Base-by-base conservation (phyloP, 1,139 yeast genomes). In the Taphrina communis region DNA sequence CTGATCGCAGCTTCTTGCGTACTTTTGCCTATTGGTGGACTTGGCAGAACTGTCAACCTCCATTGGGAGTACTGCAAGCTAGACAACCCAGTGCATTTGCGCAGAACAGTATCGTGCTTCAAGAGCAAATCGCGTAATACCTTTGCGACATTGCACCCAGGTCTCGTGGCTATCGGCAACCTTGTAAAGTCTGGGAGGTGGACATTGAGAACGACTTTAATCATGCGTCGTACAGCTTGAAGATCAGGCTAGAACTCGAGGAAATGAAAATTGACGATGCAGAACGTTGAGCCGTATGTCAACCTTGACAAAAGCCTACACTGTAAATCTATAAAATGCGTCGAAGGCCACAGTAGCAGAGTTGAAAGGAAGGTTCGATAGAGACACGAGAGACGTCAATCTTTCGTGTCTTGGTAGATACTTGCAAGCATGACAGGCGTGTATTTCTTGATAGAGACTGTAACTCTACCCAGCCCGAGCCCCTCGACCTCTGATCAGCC, bases 41-140 rank as follows among this genome's bases (percentile, higher is more conserved):
- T 31, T 17, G 59, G 51, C 59, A 55, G 19, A 21, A 53, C n/a
- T 12, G 66, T 25, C 31, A 62, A 35, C 12, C 59, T 55, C 66
- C 66, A 62, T 52, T 62, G 52, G 12, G 59, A 25, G 19, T 51
- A 52, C 17, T 21, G 41, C 44, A 62, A 31, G 17, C 9, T 12
- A 6, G 58, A 42, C 8, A 62, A 17, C 2, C 52, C 52, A 14
- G 66, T 39, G 35, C 41, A 38, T 17, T 53, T 39, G 19, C 38
- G 56, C 9, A 62, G 66, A n/a, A 35, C 35, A 5, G 21, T 44
- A 14, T 51, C 46, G 44, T 51, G 57, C 35, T 35, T 44, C 19
- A 19, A 35, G 21, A 62, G 66, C 12, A 62, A 12, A 6, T 39
- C 44, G 35, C 19, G 58, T n/a, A 62, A 31, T 6, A 52, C 31